phyloP scores from a whole-genome alignment of 108 stramenopile genomes.

The Nitzschia palea region DNA sequence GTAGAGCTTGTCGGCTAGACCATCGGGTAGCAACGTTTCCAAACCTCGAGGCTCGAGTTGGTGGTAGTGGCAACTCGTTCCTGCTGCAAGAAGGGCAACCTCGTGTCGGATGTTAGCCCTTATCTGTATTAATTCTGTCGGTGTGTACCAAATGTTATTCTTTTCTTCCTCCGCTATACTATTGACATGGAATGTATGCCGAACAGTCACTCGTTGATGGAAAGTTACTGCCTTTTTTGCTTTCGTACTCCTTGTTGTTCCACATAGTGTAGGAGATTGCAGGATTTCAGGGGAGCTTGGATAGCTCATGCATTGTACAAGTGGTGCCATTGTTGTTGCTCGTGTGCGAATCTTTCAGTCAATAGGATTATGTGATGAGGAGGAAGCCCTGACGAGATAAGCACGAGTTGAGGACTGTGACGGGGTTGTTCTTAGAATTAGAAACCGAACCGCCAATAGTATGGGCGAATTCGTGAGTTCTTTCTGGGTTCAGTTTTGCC shows the following conservation, averaged over 20 bases:
- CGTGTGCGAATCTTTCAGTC: not conserved
- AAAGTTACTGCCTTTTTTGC: conserved; percentile 3
- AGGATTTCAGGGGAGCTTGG: not conserved
- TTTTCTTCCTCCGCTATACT: conserved; percentile 9
- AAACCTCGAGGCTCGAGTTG: conserved; percentile 5
- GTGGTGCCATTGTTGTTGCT: not conserved
- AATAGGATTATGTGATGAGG: not conserved
- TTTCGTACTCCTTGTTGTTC: no score
- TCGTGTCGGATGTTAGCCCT: not conserved
- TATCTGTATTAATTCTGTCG: conserved; percentile 6
- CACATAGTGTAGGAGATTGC: no score
- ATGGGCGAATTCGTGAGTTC: not conserved
- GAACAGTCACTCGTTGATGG: not conserved
- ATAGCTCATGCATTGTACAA: not conserved
- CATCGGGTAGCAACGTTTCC: conserved; percentile 18
- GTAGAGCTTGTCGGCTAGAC: not conserved
- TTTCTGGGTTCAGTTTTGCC: no score
- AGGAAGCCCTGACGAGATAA: not conserved
- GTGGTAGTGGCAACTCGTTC: not conserved
- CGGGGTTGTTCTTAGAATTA: no score
- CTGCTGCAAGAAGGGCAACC: not conserved
- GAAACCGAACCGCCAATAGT: not conserved
- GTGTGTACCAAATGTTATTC: conserved; percentile 6
- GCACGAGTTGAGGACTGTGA: no score
- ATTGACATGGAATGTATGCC: not conserved